Base-by-base conservation (phyloP, 495 filamentous ascomycete genomes). In the Neurospora sp. region DNA sequence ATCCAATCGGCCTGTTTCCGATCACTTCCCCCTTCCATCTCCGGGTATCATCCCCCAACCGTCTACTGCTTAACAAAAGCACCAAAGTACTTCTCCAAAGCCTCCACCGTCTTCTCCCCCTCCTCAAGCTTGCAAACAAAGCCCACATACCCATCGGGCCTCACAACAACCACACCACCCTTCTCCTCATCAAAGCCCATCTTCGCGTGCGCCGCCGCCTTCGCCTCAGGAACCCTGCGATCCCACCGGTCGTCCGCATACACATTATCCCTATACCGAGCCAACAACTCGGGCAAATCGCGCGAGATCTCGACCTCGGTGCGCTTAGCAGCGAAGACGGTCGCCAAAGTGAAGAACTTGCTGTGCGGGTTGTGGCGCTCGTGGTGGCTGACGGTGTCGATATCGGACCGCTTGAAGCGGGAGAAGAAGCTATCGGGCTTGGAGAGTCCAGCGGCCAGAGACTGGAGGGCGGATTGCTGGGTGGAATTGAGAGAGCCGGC, bases 191-290 rank as follows among this genome's bases (percentile, higher is more conserved):
- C 87, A 35, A 97, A 80, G 0, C 94, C 94, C 85, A 96, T 92
- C 87, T 95, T 96, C 69, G 91, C 89, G 84, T 97, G 94, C 37
- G 93, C 93, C 11, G 92, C 85, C 38, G 90, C 92, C 73, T 83
- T 83, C 23, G 91, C 90, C 66, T 90, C 83, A 0, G 91, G 91
- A 2, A 92, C 90, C 14, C 88, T 84, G 59, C 86, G 83, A 80
- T 95, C 92, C 86, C 90, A 91, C 54, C 92, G 86, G 81, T 96
- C 92, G 76, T 97, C 94, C 6, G 93, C 91, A 77, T 96, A 97
- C 66, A 97, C 86, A 80, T 96, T 91, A 76, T 94, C 89, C 74
- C 90, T 85, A 83, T 97, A 97, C 71, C 92, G 85, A 3, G 88
- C 89, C 39, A 95, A 84, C 14, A 92, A 77, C 46, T 86, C 82